Evolutionary conservation across 495 filamentous ascomycete species (phyloP), one percentile per base, ranked within the genome.

Genomic region (Aspergillus wentii): DNA sequence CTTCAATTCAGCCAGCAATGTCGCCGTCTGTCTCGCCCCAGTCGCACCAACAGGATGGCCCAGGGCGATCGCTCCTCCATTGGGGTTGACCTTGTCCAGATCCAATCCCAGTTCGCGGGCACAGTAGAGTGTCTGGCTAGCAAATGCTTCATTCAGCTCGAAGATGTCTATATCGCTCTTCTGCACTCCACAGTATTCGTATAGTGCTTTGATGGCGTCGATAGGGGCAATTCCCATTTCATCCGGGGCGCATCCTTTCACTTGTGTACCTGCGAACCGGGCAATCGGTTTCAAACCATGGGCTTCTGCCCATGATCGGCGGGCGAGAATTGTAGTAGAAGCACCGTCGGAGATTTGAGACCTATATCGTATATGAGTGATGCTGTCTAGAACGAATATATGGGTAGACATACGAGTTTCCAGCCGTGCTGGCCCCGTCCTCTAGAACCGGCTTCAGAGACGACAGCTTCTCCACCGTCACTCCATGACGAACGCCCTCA

Each of bases 201-300:
- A 72, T 14, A 95, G 69, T 69, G 91, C 92, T 33, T 83, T 86
- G 48, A 95, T 88, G 35, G 86, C 88, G 34, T 89, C 69, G 16
- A 85, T 79, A 10, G 88, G 88, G 17, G 86, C 86, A 41, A 94
- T 90, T 38, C 88, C 88, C 88, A 95, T 95, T 63, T 94, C 88
- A 32, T 88, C 72, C 0, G 88, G 88, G 0, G 86, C 74, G 6
- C 90, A 72, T 30, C 88, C 88, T 15, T 84, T 80, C 15, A 90
- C 81, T 4, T 86, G 89, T 3, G 86, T 81, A 41, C 84, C 86
- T 41, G 85, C 81, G 57, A 83, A 95, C 59, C 92, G 91, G 57
- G 78, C 88, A 59, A 95, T 83, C 25, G 88, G 85, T 62, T 87
- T 80, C 17, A 92, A 70, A 53, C 80, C 76, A 45, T 80, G 73